Evolutionary conservation across 1,284 basidiomycete genomes (phyloP), one percentile per base, ranked within the genome.

Genomic region (Heterobasidion irregulare): DNA sequence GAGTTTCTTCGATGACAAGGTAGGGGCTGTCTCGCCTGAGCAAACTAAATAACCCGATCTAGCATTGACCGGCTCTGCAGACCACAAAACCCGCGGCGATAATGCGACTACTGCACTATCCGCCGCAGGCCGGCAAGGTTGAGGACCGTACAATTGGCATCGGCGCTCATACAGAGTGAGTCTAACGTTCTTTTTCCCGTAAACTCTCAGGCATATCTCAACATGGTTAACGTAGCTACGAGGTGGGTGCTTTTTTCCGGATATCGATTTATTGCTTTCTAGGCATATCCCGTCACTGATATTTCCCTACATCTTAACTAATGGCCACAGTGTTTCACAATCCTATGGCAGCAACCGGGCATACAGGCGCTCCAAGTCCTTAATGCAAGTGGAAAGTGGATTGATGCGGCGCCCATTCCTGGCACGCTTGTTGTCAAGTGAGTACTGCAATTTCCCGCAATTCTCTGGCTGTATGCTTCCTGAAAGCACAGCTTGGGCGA

Each of bases 91-190:
- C 83, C 1, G 86, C 84, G 48, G 90, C 89, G 0, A 82, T 92
- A 58, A 90, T 94, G 89, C 80, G 89, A 8, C 67, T 93, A 33
- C 75, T 94, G 45, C 82, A 88, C 68, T 94, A 94, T 63, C 93
- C 92, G 8, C 85, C 89, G 2, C 89, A 92, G 65, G 75, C 72
- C 12, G 79, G 80, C 1, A 67, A 73, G 4, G 72, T 78, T 33
- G 77, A 83, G 56, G 81, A 83, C 55, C 75, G 80, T 38, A 77
- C 86, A 48, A 82, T 91, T 53, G 92, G 92, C 0, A 94, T 94
- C 52, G 92, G 92, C 8, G 89, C 86, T 1, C 89, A 92, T 68
- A 72, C 68, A 10, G 86, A 88, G 85, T 88, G 63, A 57, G 75
- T 64, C 47, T 33, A 47, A 35, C 52, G 51, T 53, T 41, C n/a